Conservation (phyloP, 192 early-diverging fungal genomes). For the Entrophospora sp. region DNA sequence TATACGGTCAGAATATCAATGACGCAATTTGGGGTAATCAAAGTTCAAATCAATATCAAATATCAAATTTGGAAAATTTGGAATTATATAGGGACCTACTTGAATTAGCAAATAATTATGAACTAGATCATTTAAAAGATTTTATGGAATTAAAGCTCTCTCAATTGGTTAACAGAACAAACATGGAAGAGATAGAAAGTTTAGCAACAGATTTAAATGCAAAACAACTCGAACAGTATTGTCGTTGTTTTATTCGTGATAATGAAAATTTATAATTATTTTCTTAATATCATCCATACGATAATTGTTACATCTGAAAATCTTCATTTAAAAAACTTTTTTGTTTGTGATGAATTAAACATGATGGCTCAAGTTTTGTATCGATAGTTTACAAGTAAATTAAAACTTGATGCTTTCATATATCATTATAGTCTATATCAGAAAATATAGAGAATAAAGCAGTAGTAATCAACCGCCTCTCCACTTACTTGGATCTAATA, state of each 20-base stretch:
- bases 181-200: background rate
- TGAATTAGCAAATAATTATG: background rate
- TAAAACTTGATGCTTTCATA: too few species aligned
- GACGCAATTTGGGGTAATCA: background rate
- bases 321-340: too few species aligned
- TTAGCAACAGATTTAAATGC: background rate
- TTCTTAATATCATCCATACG: too few species aligned
- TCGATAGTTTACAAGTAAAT: too few species aligned
- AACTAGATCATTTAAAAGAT: conserved; percentile 2
- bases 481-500: too few species aligned
- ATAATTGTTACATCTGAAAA: too few species aligned
- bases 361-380: too few species aligned
- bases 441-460: too few species aligned
- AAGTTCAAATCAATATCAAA: background rate
- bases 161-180: background rate
- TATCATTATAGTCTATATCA: too few species aligned
- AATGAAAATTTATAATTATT: background rate
- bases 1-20: conserved; percentile 7
- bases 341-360: too few species aligned
- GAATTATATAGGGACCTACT: background rate
- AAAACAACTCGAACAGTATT: background rate
- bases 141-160: background rate
- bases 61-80: background rate
- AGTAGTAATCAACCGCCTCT: too few species aligned
- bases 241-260: background rate